Evolutionary conservation across 306 rosid genomes (phyloP).

Genomic region (Spatholobus suberectus): DNA sequence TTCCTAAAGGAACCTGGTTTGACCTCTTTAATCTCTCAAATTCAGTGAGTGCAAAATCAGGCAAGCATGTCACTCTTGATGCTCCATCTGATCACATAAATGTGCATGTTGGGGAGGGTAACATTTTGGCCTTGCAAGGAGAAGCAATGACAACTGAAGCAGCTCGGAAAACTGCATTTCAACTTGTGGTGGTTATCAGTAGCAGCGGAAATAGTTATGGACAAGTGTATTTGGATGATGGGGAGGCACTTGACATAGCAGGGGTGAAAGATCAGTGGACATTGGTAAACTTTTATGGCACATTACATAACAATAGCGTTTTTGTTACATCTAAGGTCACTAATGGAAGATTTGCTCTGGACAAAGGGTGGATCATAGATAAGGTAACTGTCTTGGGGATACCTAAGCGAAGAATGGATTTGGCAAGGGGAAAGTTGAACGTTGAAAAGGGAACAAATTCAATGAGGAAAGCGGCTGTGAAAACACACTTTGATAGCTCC

Average conservation of each 20-base stretch:
- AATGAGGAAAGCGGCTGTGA: constrained; percentile 32
- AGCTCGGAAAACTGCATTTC: constrained; percentile 58
- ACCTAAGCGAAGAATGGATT: constrained; percentile 40
- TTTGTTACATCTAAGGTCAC: constrained; percentile 55
- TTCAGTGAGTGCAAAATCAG: constrained; percentile 57
- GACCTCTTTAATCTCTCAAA: constrained; percentile 74
- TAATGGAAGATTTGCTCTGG: constrained; percentile 64
- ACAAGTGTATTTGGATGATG: constrained; percentile 78
- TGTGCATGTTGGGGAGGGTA: constrained; percentile 78
- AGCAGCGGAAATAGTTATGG: constrained; percentile 51
- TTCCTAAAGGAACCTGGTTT: constrained; percentile 89
- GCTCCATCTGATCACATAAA: constrained; percentile 83
- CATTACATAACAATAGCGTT: constrained; percentile 21
- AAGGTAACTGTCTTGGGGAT: constrained; percentile 70
- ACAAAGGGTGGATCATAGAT: constrained; percentile 62
- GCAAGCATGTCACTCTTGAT: constrained; percentile 58
- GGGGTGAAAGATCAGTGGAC: constrained; percentile 67
- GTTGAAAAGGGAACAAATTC: constrained; percentile 40
- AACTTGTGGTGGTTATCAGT: constrained; percentile 66
- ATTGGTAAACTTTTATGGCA: constrained; percentile 52
- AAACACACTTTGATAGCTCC: constrained; percentile 27
- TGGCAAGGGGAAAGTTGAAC: constrained; percentile 19
- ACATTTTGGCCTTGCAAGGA: constrained; percentile 75
- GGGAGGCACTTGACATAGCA: constrained; percentile 64
- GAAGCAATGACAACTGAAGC: constrained; percentile 66